Evolutionary conservation across 352 stramenopile genomes (phyloP), one percentile per base, ranked within the genome.

Genomic region (Phytophthora idaei): DNA sequence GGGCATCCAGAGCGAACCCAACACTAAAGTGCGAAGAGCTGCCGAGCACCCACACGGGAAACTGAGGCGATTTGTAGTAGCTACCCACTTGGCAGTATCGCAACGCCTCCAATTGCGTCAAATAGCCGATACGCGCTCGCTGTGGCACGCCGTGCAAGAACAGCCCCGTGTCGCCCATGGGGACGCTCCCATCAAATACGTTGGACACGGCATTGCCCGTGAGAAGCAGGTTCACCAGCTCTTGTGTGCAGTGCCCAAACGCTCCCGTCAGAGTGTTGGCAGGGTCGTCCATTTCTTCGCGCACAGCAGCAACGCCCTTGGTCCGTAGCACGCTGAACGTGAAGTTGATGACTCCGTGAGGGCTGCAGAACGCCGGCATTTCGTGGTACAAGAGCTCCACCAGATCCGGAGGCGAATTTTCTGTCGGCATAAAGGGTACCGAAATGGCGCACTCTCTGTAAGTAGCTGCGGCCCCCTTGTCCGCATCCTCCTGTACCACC

Each of bases 21-120:
- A 98, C 87, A 21, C 85, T 95, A 69, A 98, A 98, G 61, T 98
- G 94, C 41, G 81, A 95, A 4, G 87, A 80, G 46, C 86, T 97
- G 12, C 85, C 94, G 48, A 98, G 75, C 3, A 98, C 81, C 92
- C 91, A 98, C 54, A 98, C 79, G 0, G 94, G 91, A 42, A 88
- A 88, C 53, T 82, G 51, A 9, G 91, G 92, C 12, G 77, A 88
- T 71, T 98, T 98, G 74, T 93, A 97, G 78, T 90, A 97, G 32
- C 72, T 86, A 5, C 94, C 94, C 14, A 98, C 92, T 66, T 96
- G 81, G 42, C 91, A 96, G 64, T 98, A 97, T n/a, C 87, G 70
- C 28, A 97, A 59, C 5, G 90, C 87, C 64, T 98, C 92, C 6
- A 98, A 67, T 55, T 97, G 90, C 36, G 87, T 94, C 17, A 98